Percentiles rank a stretch among this genome's conserved stretches.
phyloP scores from a whole-genome alignment of 306 rosid species.

The cucumber (Cucumis sativus) region Cucumber_9930_V3 NC_026655.2:4166001-4166500 shows the following conservation, averaged over 20 bases:
- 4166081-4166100: neutral
- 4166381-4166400: conserved; percentile 83
- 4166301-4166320: conserved; percentile 54
- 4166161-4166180: neutral
- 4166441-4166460: conserved; percentile 88
- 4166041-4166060: neutral
- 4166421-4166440: conserved; percentile 71
- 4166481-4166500: conserved; percentile 28
- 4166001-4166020: neutral
- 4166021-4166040: neutral
- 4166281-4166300: conserved; percentile 73
- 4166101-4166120: no score
- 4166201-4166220: neutral
- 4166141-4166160: neutral
- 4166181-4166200: neutral
- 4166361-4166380: neutral
- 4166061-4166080: neutral
- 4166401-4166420: conserved; percentile 87
- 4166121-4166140: neutral
- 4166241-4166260: conserved; percentile 91
- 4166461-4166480: neutral
- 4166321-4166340: conserved; percentile 6
- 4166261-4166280: conserved; percentile 90
- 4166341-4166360: neutral
- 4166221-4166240: neutral